phyloP scores from a whole-genome alignment of 768 basidiomycete species.

The Stropharia rugosoannulata region DNA sequence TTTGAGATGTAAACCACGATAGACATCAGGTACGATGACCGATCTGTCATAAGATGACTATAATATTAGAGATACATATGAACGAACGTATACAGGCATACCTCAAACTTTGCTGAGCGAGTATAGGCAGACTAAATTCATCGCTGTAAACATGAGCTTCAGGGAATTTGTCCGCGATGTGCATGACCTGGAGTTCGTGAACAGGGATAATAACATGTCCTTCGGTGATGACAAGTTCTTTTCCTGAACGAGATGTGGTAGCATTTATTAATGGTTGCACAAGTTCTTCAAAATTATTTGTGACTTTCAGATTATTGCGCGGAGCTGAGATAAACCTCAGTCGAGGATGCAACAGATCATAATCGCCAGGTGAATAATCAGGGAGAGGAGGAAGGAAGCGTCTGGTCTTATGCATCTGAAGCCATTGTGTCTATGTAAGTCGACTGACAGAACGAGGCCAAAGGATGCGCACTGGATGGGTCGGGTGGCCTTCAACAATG shows the following conservation, averaged over 20 bases:
- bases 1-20: conserved; percentile 48
- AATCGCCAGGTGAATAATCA: conserved; percentile 42
- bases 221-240: conserved; percentile 29
- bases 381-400: conserved; percentile 49
- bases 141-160: conserved; percentile 42
- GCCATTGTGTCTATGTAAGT: not conserved
- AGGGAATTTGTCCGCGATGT: conserved; percentile 50
- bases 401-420: conserved; percentile 60
- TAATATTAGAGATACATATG: not conserved
- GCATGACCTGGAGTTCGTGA: conserved; percentile 52
- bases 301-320: conserved; percentile 39
- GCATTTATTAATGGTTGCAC: conserved; percentile 38
- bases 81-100: conserved; percentile 13
- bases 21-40: conserved; percentile 48
- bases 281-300: conserved; percentile 49
- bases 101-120: conserved; percentile 57
- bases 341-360: conserved; percentile 48
- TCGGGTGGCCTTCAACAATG: conserved; percentile 60
- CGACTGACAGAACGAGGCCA: not conserved
- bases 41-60: conserved; percentile 33
- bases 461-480: conserved; percentile 47
- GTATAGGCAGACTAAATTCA: conserved; percentile 39
- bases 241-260: conserved; percentile 36
- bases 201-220: conserved; percentile 46
- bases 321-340: conserved; percentile 50